Evolutionary conservation across 345 rosid genomes (phyloP), one percentile per base, ranked within the genome.

Genomic region (Citrus australasica): DNA sequence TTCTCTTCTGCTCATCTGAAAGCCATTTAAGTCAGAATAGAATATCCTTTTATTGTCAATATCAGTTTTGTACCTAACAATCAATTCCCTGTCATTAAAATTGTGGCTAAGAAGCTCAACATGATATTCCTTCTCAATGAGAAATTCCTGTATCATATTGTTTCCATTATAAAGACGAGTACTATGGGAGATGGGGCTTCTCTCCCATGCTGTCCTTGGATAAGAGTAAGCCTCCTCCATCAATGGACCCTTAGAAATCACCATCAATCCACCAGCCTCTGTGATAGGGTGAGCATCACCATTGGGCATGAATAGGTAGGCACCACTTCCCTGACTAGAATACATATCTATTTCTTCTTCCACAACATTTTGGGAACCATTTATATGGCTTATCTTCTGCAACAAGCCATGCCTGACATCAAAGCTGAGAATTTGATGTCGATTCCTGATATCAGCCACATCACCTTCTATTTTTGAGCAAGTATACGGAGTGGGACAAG

Each of bases 1-100:
- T 85, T 96, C 97, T 82, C 99, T 90, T 80, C 99, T 87, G 81
- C 98, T 92, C 99, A 92, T 90, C 89, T 94, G 99, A 83, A 96
- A 96, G 71, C 98, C 99, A 87, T 96, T 96, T 74, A 96, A 87
- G 84, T 96, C 99, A 7, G 99, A 88, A 80, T 87, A 92, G 88
- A 96, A 94, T 73, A 87, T 73, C 79, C 87, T 89, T 75, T 82
- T 83, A 81, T 85, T 96, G 73, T 92, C 92, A 58, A 90, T 59
- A 59, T 90, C 92, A 24, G 98, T 92, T 83, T 89, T 92, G 90
- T 88, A 96, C 77, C 95, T 86, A 72, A 92, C 97, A 69, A 96
- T 89, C 84, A 96, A 79, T 80, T 96, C 99, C 86, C 35, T 85
- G 89, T 96, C 97, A 84, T 87, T 65, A 61, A 96, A 96, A 42